Percentiles rank a stretch among this genome's conserved stretches.
Conservation (phyloP, 495 filamentous ascomycete genomes). For the Hypomontagnella monticulosa region DNA sequence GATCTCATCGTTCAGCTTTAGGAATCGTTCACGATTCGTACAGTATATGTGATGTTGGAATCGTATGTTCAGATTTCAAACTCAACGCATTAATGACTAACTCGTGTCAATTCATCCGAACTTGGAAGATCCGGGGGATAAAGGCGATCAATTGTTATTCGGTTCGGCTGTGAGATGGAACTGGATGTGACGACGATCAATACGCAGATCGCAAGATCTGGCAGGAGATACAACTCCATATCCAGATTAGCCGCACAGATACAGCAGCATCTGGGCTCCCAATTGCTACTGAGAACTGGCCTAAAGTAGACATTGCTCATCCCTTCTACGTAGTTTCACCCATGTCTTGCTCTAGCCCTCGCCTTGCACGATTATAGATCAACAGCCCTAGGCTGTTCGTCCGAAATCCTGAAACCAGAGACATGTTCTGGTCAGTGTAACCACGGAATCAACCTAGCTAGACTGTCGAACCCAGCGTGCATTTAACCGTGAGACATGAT, state of each 20-base stretch:
- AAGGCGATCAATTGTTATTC: conserved; percentile 17
- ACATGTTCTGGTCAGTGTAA: conserved; percentile 20
- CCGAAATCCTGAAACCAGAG: conserved; percentile 32
- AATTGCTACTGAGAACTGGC: background rate
- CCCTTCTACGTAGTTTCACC: conserved; percentile 23
- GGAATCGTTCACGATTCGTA: background rate
- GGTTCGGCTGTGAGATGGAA: conserved; percentile 7
- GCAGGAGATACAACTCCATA: background rate
- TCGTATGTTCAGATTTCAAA: background rate
- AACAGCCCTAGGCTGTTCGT: conserved; percentile 15
- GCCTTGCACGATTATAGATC: conserved; percentile 16
- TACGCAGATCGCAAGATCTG: conserved; percentile 17
- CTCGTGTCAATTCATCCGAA: background rate
- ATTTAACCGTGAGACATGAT: conserved; percentile 28
- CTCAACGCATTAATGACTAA: background rate
- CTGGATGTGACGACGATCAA: conserved; percentile 1
- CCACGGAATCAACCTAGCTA: conserved; percentile 3
- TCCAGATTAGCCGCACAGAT: background rate
- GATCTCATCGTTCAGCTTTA: no score
- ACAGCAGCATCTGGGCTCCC: conserved; percentile 3
- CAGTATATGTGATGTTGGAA: background rate
- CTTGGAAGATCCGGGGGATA: conserved; percentile 2
- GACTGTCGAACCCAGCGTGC: conserved; percentile 12
- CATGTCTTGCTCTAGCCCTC: conserved; percentile 6
- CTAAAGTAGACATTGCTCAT: conserved; percentile 10